Base-by-base conservation (phyloP, 2,329 filamentous ascomycete genomes). In the Didymosphaeria variabile region DNA sequence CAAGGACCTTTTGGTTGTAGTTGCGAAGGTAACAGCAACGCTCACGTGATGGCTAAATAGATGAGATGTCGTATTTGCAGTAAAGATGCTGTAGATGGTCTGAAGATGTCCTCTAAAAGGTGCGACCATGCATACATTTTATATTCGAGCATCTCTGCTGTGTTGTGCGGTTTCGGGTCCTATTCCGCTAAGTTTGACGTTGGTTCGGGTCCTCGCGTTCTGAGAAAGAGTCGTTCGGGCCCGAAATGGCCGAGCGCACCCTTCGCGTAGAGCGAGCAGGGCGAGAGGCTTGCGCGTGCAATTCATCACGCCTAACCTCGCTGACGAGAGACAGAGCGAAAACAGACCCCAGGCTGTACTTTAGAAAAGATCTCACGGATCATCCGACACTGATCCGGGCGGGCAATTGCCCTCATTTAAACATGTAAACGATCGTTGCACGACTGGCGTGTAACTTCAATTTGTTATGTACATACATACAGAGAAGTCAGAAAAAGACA, bases 161-260 rank as follows among this genome's bases (percentile, higher is more conserved):
- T 10, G n/a, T 23, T 38, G n/a, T 23, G n/a, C 32, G n/a, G 9
- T 52, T 52, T 52, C 49, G 32, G 49, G 10, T n/a, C 49, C 49
- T 17, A 17, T 3, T 29, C 21, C 6, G 5, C 8, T 23, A 46
- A 21, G 44, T 2, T 32, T n/a, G n/a, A 13, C 32, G 17, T 23
- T 15, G 10, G 31, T 51, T 51, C 47, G 49, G 19, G 13, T n/a
- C 49, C 32, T 52, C 49, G 32, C 49, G 49, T 26, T 40, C 17
- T 29, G 49, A 12, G 10, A 32, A 21, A 15, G 49, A 52, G 32
- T 40, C 19, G 32, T 19, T 52, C 49, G 49, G 49, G 49, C 12
- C 49, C 49, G 32, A 52, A 40, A 52, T n/a, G 19, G 29, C 29
- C 47, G 31, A 32, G 31, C 29, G 45, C 17, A 21, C 15, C 12